These are phyloP conservation scores for Mimosa pudica DNA, from an alignment of 306 rosid species.

Conservation along the genomic window DNA sequence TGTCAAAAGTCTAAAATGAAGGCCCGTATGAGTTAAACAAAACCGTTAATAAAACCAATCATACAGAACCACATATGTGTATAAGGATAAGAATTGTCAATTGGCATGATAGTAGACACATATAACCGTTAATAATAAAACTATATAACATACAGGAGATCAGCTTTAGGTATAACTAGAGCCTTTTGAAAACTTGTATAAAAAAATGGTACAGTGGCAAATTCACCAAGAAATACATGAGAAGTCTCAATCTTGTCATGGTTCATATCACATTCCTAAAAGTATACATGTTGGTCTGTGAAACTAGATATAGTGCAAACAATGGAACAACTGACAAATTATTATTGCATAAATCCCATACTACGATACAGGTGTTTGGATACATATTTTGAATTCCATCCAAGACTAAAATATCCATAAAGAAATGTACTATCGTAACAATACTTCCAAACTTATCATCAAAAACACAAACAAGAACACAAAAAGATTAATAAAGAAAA, in stretches of 20 bases:
- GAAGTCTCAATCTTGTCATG: too few relatives aligned
- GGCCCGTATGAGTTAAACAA: background rate
- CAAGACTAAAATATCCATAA: background rate
- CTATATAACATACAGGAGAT: background rate
- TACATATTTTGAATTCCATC: background rate
- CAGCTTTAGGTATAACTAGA: background rate
- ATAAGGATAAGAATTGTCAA: background rate
- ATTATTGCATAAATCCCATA: too few relatives aligned
- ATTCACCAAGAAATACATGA: too few relatives aligned
- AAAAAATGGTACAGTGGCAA: too few relatives aligned
- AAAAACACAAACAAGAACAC: background rate
- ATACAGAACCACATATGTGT: background rate
- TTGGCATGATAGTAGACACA: background rate
- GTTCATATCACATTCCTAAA: background rate
- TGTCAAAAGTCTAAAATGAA: background rate
- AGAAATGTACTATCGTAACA: background rate
- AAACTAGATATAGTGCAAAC: constrained; percentile 1
- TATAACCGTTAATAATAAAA: background rate
- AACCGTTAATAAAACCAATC: background rate
- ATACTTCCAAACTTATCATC: background rate
- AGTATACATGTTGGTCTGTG: background rate
- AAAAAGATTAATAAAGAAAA: background rate
- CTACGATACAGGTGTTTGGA: background rate
- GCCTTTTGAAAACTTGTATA: background rate
- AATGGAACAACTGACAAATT: background rate